phyloP scores from a whole-genome alignment of 768 basidiomycete species.

The Agrocybe praecox region DNA sequence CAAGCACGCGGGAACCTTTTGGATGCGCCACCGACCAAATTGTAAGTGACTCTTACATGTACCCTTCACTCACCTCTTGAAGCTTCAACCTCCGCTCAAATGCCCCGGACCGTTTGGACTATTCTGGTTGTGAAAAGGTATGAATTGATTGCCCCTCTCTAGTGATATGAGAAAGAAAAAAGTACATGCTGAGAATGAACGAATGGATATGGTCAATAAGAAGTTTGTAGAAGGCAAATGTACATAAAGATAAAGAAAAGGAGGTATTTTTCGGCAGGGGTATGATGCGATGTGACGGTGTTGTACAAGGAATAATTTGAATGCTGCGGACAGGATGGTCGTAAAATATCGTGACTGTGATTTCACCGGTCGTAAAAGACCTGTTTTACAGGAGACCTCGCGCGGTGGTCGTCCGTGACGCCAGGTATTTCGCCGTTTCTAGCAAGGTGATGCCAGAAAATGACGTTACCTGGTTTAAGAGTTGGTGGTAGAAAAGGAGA shows the following conservation, averaged over 20 bases:
- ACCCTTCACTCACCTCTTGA: not conserved
- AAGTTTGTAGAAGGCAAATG: not conserved
- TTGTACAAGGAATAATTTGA: constrained; percentile 1
- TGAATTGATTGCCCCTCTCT: constrained; percentile 7
- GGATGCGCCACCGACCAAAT: constrained; percentile 10
- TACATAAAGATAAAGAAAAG: constrained; percentile 14
- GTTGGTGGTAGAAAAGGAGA: constrained; percentile 32
- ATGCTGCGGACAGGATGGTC: not conserved
- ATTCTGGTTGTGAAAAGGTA: not conserved
- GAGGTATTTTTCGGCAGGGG: constrained; percentile 11
- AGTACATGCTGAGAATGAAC: not conserved
- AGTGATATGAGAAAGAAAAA: not conserved
- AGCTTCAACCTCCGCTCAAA: constrained; percentile 8
- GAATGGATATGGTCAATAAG: not conserved
- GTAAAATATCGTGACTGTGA: constrained; percentile 8
- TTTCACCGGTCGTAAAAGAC: constrained; percentile 37
- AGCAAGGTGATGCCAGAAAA: constrained; percentile 79
- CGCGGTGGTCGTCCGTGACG: constrained; percentile 62
- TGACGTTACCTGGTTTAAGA: constrained; percentile 59
- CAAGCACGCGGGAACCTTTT: constrained; percentile 1
- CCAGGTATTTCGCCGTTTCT: constrained; percentile 75
- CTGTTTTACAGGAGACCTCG: constrained; percentile 34
- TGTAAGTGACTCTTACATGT: not conserved
- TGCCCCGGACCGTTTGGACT: constrained; percentile 1
- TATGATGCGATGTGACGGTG: constrained; percentile 2